Base-by-base conservation (phyloP, 2,329 filamentous ascomycete genomes). In the Trichoderma semiorbis region DNA sequence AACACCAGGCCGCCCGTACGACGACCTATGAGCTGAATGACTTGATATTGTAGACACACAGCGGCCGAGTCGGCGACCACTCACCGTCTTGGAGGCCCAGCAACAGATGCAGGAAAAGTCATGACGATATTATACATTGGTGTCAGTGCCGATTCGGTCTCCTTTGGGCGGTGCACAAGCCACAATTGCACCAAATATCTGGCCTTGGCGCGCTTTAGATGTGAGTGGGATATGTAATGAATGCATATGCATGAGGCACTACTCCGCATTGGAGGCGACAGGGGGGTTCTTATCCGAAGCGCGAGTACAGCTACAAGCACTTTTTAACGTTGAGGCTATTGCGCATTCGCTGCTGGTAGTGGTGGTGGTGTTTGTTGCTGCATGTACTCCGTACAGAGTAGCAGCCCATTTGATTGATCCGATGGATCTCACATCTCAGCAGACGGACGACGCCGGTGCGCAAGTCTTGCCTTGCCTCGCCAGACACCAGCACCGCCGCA, bases 51-150 rank as follows among this genome's bases (percentile, higher is more conserved):
- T 36, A 36, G 34, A n/a, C 10, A 21, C 11, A 10, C 65, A 34
- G 53, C 60, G n/a, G 32, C 28, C 57, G 30, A 34, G 21, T 57
- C 32, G 58, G 60, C 60, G 58, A 39, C 60, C 58, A 26, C 60
- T 63, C 47, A 70, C 68, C 61, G 43, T 58, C 61, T 62, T 24
- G 26, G 21, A 34, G 18, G 28, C 21, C 14, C 8, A 11, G 55
- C 55, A 58, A 11, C 18, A 32, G 18, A 14, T 28, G 21, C 14
- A 47, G 28, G 3, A 10, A 36, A 47, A 64, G 53, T 60, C 69
- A 71, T 71, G 69, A 71, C 69, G 69, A 71, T 71, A 66, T 71
- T 66, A 26, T 71, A 71, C 69, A 71, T 71, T 67, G 50, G 53
- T 47, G 69, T 57, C 61, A 39, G 18, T 63, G 69, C 69, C 69